Conservation (phyloP, 192 early-diverging fungal species). For the Geosiphon pyriformis region DNA sequence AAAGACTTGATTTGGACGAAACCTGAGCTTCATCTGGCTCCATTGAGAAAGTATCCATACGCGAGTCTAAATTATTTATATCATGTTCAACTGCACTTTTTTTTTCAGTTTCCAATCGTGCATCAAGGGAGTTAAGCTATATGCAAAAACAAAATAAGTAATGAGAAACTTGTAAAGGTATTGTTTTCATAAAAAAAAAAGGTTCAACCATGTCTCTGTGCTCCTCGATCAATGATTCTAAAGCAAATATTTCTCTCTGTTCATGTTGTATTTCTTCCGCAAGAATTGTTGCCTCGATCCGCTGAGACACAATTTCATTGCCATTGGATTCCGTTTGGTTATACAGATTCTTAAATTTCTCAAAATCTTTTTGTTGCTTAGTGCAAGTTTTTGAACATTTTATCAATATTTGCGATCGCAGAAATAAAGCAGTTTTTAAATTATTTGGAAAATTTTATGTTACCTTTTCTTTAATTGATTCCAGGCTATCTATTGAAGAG, state of each 20-base stretch:
- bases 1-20: not conserved
- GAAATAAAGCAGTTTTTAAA: not conserved
- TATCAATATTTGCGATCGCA: no score
- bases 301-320: not conserved
- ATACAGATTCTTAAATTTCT: not conserved
- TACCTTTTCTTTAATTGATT: constrained; percentile 20
- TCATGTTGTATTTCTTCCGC: constrained; percentile 12
- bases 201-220: constrained; percentile 1
- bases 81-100: not conserved
- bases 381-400: no score
- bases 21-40: not conserved
- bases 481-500: constrained; percentile 23
- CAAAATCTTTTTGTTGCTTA: constrained; percentile 20
- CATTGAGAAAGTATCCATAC: no score
- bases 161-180: not conserved
- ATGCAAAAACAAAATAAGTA: not conserved
- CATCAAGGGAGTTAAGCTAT: constrained; percentile 3
- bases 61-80: no score
- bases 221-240: constrained; percentile 9
- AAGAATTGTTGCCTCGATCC: not conserved
- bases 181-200: not conserved
- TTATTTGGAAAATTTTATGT: not conserved
- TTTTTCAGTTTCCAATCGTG: constrained; percentile 10
- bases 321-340: not conserved
- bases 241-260: constrained; percentile 18